Evolutionary conservation across 2,329 filamentous ascomycete species (phyloP), one percentile per base, ranked within the genome.

Genomic region (Claviceps humidiphila): DNA sequence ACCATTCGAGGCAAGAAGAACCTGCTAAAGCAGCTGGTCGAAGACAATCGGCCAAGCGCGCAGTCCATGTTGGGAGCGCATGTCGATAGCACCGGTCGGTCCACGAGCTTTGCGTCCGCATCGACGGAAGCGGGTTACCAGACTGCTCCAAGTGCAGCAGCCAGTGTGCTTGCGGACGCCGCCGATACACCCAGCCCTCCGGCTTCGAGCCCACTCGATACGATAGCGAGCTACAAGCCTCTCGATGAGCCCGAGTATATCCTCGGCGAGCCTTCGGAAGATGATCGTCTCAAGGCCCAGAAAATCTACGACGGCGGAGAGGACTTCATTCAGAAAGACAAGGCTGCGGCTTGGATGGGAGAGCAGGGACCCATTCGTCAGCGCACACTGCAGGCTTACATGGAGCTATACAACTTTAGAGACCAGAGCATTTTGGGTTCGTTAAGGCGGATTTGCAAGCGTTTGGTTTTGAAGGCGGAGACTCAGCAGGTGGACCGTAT

Each of bases 401-500:
- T 98, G 85, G 83, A 89, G 55, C 73, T 96, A 11, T 96, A 91
- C 64, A 85, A 96, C 64, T 97, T 93, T 71, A 74, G 79, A 7
- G 84, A 85, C 59, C 76, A 86, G 61, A 95, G 87, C 65, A 84
- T 97, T 47, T 75, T 97, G 16, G 75, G 77, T 40, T 82, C 87
- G 7, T 74, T 97, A 57, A 82, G 93, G 26, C 80, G 84, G 54
- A 76, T 98, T 26, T 98, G 93, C 66, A 80, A 80, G 51, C 84
- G 87, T 37, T 74, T 97, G 24, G 76, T 93, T 4, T 75, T 98
- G 53, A 87, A 87, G 58, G 93, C 87, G 42, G 93, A 98, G 69
- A 95, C 90, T 2, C 93, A 98, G 68, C 91, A 98, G 67, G 88
- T 98, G 20, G 93, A 98, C 65, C 85, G 93, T 38, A 91, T 98